Percentiles rank a stretch among this genome's conserved stretches.
phyloP scores from a whole-genome alignment of 768 basidiomycete genomes.

The Hebeloma cylindrosporum region DNA sequence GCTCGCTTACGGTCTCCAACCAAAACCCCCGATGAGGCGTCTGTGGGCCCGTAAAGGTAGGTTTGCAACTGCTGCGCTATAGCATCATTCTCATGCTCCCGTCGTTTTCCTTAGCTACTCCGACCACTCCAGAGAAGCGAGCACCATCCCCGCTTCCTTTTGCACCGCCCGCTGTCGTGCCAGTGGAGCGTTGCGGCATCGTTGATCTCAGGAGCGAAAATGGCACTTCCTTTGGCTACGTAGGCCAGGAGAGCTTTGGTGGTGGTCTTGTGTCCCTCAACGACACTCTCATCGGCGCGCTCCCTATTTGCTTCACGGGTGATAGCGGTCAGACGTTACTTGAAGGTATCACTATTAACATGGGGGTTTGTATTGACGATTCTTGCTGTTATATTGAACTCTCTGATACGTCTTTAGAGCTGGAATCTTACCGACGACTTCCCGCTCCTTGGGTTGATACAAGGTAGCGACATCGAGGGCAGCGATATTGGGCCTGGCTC shows the following conservation, averaged over 20 bases:
- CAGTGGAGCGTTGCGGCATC: slow-evolving; percentile 5
- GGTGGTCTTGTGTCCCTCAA: slow-evolving; percentile 4
- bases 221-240: slow-evolving; percentile 6
- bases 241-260: neutral
- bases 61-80: neutral
- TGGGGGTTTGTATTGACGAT: slow-evolving; percentile 4
- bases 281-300: slow-evolving; percentile 3
- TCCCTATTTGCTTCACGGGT: slow-evolving; percentile 9
- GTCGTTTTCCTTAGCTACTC: neutral
- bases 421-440: slow-evolving; percentile 8
- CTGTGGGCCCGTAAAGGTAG: neutral
- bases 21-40: slow-evolving; percentile 12
- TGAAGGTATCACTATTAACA: neutral
- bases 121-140: neutral
- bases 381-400: neutral
- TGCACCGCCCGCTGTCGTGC: neutral
- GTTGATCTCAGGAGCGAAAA: slow-evolving; percentile 3
- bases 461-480: slow-evolving; percentile 8
- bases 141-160: neutral
- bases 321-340: neutral
- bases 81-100: neutral
- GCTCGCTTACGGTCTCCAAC: slow-evolving; percentile 9
- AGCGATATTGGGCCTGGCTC: slow-evolving; percentile 10
- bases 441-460: slow-evolving; percentile 17
- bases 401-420: neutral